Evolutionary conservation across 495 filamentous ascomycete genomes (phyloP).

Genomic region (Opeltia flavorubescens): DNA sequence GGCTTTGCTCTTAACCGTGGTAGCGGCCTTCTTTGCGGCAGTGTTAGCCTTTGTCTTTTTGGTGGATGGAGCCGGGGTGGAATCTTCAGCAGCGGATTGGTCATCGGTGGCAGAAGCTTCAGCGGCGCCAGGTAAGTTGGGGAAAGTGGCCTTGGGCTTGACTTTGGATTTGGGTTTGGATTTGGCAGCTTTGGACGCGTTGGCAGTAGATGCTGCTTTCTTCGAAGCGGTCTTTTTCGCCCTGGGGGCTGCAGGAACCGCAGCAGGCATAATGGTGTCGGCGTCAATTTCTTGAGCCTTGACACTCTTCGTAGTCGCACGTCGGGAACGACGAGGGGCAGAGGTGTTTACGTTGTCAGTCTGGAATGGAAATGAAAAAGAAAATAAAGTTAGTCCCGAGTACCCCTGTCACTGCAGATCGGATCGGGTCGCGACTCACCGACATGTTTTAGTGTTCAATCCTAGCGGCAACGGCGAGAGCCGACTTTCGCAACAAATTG

Average conservation of each 20-base stretch:
- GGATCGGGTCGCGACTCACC: not conserved
- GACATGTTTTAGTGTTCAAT: no score
- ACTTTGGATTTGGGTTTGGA: no score
- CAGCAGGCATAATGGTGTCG: not conserved
- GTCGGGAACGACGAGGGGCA: not conserved
- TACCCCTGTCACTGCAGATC: not conserved
- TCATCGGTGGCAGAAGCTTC: no score
- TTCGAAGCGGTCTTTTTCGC: not conserved
- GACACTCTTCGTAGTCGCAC: not conserved
- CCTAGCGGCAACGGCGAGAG: no score
- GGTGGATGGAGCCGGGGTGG: not conserved
- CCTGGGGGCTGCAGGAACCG: not conserved
- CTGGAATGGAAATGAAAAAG: no score
- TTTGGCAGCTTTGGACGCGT: not conserved
- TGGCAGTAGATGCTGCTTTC: not conserved
- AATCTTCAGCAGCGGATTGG: not conserved
- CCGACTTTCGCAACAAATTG: no score
- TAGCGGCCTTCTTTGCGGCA: not conserved
- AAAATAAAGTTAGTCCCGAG: no score
- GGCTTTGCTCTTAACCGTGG: constrained; percentile 1
- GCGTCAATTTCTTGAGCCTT: not conserved
- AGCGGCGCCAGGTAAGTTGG: no score
- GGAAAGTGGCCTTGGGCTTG: no score
- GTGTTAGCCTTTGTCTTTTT: not conserved
- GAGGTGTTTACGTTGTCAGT: constrained; percentile 1